Percentiles rank a stretch among this genome's conserved stretches.
Conservation (phyloP, 1,139 yeast genomes). For the Fermentozyma sake region DNA sequence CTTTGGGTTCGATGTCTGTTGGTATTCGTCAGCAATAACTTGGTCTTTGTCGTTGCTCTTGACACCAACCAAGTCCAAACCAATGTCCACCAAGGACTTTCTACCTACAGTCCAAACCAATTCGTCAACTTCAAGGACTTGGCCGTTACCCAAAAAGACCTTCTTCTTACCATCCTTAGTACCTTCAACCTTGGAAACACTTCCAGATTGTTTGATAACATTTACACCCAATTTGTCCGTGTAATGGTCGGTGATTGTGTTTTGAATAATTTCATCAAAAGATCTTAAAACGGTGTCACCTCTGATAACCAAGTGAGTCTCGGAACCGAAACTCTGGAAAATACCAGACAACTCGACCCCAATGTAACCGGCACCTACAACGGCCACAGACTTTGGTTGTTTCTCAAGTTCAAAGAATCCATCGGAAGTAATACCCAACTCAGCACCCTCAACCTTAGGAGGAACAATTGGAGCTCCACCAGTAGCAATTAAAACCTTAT, state of each 20-base stretch:
- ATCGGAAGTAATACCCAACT: conserved; percentile 82
- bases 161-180: conserved; percentile 56
- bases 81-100: conserved; percentile 66
- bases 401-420: conserved; percentile 77
- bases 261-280: conserved; percentile 79
- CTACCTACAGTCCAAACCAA: conserved; percentile 95
- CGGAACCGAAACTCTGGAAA: conserved; percentile 82
- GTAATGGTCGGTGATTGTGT: conserved; percentile 75
- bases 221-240: conserved; percentile 70
- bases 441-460: conserved; percentile 68
- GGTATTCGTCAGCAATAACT: conserved; percentile 80
- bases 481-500: conserved; percentile 81
- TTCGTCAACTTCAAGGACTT: conserved; percentile 65
- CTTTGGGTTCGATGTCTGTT: conserved; percentile 68
- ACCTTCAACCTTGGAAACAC: conserved; percentile 59
- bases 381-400: conserved; percentile 89
- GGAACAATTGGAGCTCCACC: conserved; percentile 88
- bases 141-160: conserved; percentile 53
- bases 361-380: conserved; percentile 97
- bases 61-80: conserved; percentile 73
- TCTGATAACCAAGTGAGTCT: conserved; percentile 83
- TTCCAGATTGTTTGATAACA: conserved; percentile 61
- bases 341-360: conserved; percentile 95
- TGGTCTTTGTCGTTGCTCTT: conserved; percentile 53
- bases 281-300: conserved; percentile 85